These are phyloP conservation scores for Chlorella vulgaris DNA, from an alignment of 139 green algal species.

Conservation along the genomic window DNA sequence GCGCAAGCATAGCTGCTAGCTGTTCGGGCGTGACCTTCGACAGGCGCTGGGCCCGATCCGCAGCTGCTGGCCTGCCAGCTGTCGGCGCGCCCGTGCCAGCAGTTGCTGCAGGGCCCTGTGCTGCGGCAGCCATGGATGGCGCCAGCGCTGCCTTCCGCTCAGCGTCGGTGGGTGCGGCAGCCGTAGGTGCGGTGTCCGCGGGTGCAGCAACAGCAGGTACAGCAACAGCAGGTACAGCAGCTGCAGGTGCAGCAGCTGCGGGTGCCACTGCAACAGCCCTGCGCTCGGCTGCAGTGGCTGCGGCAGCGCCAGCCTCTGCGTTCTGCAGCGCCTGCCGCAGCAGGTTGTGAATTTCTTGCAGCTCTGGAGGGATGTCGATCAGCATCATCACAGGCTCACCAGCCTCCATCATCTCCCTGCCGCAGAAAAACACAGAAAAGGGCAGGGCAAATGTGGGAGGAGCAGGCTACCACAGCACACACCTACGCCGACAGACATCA, in stretches of 20 bases:
- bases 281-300: not conserved
- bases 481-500: too few species aligned
- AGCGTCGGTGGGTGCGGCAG: too few species aligned
- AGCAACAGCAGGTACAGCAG: not conserved
- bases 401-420: constrained; percentile 37
- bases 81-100: too few species aligned
- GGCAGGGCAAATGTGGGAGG: too few species aligned
- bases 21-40: too few species aligned
- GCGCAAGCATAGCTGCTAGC: too few species aligned
- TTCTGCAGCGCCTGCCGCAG: constrained; percentile 30
- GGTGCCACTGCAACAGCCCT: not conserved
- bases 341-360: not conserved
- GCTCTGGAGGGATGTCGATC: constrained; percentile 8
- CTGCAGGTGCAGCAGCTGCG: not conserved
- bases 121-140: too few species aligned
- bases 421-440: not conserved
- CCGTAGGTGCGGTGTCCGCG: too few species aligned
- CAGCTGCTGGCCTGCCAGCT: too few species aligned
- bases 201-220: not conserved
- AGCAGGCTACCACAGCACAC: not conserved
- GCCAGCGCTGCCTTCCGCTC: too few species aligned
- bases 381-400: constrained; percentile 32
- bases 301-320: constrained; percentile 1
- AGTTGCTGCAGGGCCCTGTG: too few species aligned
- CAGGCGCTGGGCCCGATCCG: too few species aligned